Evolutionary conservation across 352 stramenopile species (phyloP), one percentile per base, ranked within the genome.

Genomic region (Pythium phragmitis): DNA sequence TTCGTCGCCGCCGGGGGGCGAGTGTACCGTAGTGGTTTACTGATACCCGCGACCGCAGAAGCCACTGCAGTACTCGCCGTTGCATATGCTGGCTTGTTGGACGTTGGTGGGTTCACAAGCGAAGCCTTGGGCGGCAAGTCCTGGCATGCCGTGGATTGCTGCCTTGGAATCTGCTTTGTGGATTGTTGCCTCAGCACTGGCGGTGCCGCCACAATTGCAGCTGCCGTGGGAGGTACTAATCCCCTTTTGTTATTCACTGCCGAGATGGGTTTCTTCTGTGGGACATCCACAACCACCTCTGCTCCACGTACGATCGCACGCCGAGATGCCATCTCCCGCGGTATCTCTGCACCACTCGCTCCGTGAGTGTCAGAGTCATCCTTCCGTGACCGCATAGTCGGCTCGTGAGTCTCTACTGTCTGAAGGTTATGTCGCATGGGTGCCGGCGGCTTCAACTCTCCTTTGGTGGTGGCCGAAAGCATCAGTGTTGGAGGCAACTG

Each of bases 21-120:
- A 19, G 49, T 51, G 41, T 65, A 65, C 43, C 57, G 47, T 28
- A 23, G 37, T 37, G 36, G 57, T 50, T 56, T 64, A 12, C 1
- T 51, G n/a, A 1, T 63, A 3, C 17, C 8, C 8, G 37, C 46
- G 7, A 16, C 23, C 47, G 17, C 12, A 0, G 47, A 53, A 7
- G 13, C 28, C 28, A 12, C 2, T 37, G 26, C 12, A 13, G 37
- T 7, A 12, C 9, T 7, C 13, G 47, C 23, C 5, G 47, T 3
- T n/a, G 43, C 12, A 42, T 6, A 17, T 26, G 30, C 6, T 11
- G 49, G 7, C 12, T 56, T 56, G 30, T 45, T 56, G 30, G 49
- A 3, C 1, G 17, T 30, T 33, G 47, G 47, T 21, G 47, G 39
- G 39, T 21, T 19, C 14, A 46, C 1, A 46, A 4, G 5, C 13